Conservation (phyloP, 208 protist genomes). For the Phytomonas sp. region DNA sequence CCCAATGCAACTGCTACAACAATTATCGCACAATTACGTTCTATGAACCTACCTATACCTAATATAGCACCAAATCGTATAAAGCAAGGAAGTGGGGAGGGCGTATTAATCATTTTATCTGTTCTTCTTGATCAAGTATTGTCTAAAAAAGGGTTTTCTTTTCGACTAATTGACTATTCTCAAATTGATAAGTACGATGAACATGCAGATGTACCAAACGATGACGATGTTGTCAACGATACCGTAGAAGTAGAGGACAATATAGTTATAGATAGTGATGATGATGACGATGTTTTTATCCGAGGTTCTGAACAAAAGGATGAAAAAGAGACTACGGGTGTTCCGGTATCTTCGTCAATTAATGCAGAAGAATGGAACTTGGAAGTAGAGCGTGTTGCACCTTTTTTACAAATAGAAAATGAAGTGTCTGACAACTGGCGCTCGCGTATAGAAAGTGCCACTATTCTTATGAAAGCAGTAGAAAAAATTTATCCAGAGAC, state of each 20-base stretch:
- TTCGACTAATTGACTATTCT: constrained; percentile 66
- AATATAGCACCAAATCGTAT: constrained; percentile 80
- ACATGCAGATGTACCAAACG: constrained; percentile 55
- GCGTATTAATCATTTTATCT: constrained; percentile 58
- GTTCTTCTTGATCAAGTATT: constrained; percentile 72
- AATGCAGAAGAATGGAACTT: constrained; percentile 84
- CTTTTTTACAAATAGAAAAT: constrained; percentile 63
- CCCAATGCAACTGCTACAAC: constrained; percentile 80
- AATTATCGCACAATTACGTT: constrained; percentile 66
- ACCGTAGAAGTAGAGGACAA: constrained; percentile 66
- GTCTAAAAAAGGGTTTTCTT: constrained; percentile 41
- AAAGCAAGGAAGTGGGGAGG: constrained; percentile 80
- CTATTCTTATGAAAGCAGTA: constrained; percentile 75
- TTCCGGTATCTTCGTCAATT: constrained; percentile 44
- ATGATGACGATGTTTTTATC: constrained; percentile 76
- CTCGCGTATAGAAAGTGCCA: constrained; percentile 68
- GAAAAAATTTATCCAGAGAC: constrained; percentile 89
- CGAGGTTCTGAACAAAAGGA: constrained; percentile 21
- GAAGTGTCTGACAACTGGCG: constrained; percentile 73
- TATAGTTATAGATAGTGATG: constrained; percentile 77
- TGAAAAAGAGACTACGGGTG: constrained; percentile 24
- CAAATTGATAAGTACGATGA: constrained; percentile 78
- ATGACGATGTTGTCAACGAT: constrained; percentile 37
- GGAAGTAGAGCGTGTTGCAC: constrained; percentile 82
- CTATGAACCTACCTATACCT: constrained; percentile 59